These are phyloP conservation scores for Thamnidium elegans DNA, from an alignment of 192 early-diverging fungal species.

Conservation along the genomic window DNA sequence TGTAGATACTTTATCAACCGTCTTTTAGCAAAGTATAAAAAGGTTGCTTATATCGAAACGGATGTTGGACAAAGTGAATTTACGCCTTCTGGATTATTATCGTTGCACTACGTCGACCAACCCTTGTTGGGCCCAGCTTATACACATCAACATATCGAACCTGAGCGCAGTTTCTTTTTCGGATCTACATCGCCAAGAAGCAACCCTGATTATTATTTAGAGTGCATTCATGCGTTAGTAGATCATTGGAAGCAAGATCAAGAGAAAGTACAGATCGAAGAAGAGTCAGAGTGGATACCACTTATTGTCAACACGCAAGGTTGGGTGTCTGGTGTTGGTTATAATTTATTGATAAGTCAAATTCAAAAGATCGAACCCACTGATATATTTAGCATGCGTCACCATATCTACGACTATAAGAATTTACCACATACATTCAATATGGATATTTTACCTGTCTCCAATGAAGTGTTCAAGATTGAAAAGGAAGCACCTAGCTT, in stretches of 20 bases:
- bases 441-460: neutral
- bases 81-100: constrained; percentile 73
- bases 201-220: constrained; percentile 80
- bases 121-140: constrained; percentile 87
- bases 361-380: constrained; percentile 62
- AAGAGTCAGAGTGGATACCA: constrained; percentile 52
- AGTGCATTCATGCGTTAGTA: constrained; percentile 60
- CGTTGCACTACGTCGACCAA: constrained; percentile 65
- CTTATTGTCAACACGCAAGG: constrained; percentile 96
- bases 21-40: constrained; percentile 65
- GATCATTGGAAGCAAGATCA: constrained; percentile 52
- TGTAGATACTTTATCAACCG: constrained; percentile 74
- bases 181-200: constrained; percentile 74
- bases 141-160: constrained; percentile 59
- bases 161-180: constrained; percentile 69
- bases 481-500: neutral
- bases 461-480: neutral
- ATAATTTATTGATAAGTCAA: constrained; percentile 74
- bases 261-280: neutral
- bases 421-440: constrained; percentile 49
- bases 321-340: constrained; percentile 88
- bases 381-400: constrained; percentile 62
- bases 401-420: constrained; percentile 25
- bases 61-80: constrained; percentile 94
- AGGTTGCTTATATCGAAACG: constrained; percentile 84